Evolutionary conservation across 179 eudicot genomes (phyloP), one percentile per base, ranked within the genome.

Genomic region (Beta macrorhiza): DNA sequence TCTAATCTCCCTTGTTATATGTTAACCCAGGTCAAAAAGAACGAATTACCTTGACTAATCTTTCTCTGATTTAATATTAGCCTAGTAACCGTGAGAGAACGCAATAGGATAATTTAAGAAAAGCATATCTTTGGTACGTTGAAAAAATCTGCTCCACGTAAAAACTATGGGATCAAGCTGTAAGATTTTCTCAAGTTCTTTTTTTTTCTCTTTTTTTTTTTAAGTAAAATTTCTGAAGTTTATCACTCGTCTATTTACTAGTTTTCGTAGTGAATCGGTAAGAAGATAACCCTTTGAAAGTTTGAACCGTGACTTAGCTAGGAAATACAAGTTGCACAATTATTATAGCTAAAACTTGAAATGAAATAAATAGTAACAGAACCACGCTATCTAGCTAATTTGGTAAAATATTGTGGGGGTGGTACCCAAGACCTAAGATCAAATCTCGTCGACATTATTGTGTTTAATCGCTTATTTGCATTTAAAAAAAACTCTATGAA

Each of bases 1-100:
- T 72, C 42, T 11, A 0, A 49, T 42, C 52, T 49, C 51, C 53
- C 74, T 69, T 45, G 25, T 72, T 37, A 8, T 45, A 19, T 57
- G 29, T 52, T 73, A 74, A 75, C 58, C 76, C 20, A 69, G 59
- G 87, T 82, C 84, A 85, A 82, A 67, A 74, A 49, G 37, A 7
- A 20, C 11, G 75, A 84, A 67, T 81, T 68, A 84, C 79, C 78
- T 72, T 78, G 51, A 76, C 71, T 74, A 75, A 47, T 42, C 71
- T 22, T 37, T 25, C 22, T 55, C 69, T 76, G 42, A 64, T 72
- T 12, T 13, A 29, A 74, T 71, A 76, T 71, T 72, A 64, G 70
- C 70, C 81, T 80, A 37, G 56, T 77, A 81, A 81, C 53, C 74
- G 58, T 68, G 75, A 63, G 17, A 32, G 19, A 37, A 80, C 74